Percentiles rank a stretch among this genome's conserved stretches.
Conservation (phyloP, 2,329 filamentous ascomycete genomes). For the Coleophoma crateriformis region DNA sequence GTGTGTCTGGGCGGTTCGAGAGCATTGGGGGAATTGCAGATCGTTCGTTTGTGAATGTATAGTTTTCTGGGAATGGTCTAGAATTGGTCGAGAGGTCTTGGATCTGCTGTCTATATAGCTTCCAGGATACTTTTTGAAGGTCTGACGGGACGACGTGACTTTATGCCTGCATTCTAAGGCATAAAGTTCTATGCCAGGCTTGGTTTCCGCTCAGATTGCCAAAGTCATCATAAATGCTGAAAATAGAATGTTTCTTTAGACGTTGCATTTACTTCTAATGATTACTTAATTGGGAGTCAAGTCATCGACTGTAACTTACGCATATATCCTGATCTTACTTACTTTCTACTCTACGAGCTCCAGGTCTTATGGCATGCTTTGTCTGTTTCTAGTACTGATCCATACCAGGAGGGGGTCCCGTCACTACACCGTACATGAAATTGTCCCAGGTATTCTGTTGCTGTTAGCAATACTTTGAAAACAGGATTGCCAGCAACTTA, state of each 20-base stretch:
- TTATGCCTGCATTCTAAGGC: neutral
- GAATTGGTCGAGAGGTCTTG: neutral
- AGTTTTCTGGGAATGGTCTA: neutral
- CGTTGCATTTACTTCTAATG: no score
- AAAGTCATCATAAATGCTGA: no score
- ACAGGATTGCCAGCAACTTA: neutral
- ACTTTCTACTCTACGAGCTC: no score
- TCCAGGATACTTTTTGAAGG: neutral
- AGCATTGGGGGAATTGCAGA: neutral
- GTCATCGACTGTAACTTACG: no score
- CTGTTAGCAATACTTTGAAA: neutral
- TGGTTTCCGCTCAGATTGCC: no score
- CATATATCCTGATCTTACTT: no score
- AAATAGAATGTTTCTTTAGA: no score
- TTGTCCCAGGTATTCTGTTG: constrained; percentile 1
- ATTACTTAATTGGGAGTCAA: no score
- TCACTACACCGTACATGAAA: neutral
- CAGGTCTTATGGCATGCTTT: no score
- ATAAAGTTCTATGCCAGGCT: neutral
- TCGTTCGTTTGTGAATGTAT: neutral
- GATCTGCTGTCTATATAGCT: neutral
- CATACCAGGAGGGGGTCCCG: no score
- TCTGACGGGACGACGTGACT: neutral
- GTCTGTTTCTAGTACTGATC: no score
- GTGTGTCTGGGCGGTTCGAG: neutral